These are phyloP conservation scores for Blastocystis sp. DNA, from an alignment of 352 stramenopile species.

Conservation along the genomic window DNA sequence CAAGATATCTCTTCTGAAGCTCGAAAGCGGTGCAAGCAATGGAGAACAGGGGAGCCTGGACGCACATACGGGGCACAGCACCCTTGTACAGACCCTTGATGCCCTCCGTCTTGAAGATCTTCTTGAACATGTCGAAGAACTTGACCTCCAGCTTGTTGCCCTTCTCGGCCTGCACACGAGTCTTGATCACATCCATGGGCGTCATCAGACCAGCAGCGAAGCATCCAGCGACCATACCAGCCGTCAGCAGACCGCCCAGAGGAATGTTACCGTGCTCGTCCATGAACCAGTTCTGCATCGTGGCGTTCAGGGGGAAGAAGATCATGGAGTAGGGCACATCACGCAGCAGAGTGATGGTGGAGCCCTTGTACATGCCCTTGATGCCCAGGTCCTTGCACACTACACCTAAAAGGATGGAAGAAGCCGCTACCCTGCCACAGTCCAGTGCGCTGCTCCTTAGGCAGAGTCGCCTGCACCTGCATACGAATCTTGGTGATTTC, in stretches of 20 bases:
- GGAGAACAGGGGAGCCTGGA: slow-evolving; percentile 80
- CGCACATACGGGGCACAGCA: slow-evolving; percentile 80
- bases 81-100: slow-evolving; percentile 82
- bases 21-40: slow-evolving; percentile 82
- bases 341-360: slow-evolving; percentile 81
- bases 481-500: slow-evolving; percentile 87
- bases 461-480: slow-evolving; percentile 80
- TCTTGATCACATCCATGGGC: slow-evolving; percentile 84
- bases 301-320: slow-evolving; percentile 86
- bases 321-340: slow-evolving; percentile 87
- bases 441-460: slow-evolving; percentile 74
- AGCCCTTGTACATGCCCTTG: slow-evolving; percentile 81
- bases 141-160: slow-evolving; percentile 77
- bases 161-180: slow-evolving; percentile 79
- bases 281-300: slow-evolving; percentile 74
- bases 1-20: slow-evolving; percentile 83
- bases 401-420: slow-evolving; percentile 5
- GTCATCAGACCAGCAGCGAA: slow-evolving; percentile 76
- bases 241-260: slow-evolving; percentile 75
- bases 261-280: slow-evolving; percentile 76
- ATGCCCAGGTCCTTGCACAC: slow-evolving; percentile 76
- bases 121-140: slow-evolving; percentile 79
- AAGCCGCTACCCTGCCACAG: background rate
- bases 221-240: slow-evolving; percentile 76
- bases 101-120: slow-evolving; percentile 79